Percentiles rank a stretch among this genome's conserved stretches.
phyloP scores from a whole-genome alignment of 805 yeast species.

The Kodamaea lidongshanica region DNA sequence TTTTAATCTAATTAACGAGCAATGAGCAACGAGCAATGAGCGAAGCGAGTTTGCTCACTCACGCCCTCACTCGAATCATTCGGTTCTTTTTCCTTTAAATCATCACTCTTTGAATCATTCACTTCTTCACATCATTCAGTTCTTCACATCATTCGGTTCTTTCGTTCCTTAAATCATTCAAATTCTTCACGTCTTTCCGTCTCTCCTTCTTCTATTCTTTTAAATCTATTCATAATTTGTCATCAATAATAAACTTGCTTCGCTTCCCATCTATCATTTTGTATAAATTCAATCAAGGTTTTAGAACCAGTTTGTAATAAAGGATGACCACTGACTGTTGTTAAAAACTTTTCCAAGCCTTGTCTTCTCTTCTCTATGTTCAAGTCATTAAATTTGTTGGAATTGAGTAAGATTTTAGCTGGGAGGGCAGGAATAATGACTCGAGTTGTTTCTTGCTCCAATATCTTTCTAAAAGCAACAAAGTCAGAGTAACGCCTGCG shows the following conservation, averaged over 20 bases:
- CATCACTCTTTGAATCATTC: no score
- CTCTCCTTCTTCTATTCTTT: no score
- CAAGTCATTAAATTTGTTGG: constrained; percentile 71
- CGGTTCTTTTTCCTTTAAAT: no score
- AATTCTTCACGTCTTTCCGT: no score
- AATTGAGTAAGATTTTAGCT: constrained; percentile 67
- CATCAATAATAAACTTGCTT: constrained; percentile 15
- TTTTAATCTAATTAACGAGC: no score
- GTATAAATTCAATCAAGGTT: constrained; percentile 75
- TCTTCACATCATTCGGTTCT: no score
- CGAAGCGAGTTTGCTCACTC: no score
- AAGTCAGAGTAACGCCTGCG: constrained; percentile 89
- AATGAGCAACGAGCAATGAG: no score
- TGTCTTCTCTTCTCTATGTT: constrained; percentile 77
- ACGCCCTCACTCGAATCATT: no score
- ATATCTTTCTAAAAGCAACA: constrained; percentile 66
- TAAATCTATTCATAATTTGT: no score
- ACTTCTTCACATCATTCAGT: no score
- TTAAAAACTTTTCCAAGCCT: constrained; percentile 76
- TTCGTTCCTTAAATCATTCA: no score
- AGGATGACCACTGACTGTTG: constrained; percentile 87
- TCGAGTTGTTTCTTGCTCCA: constrained; percentile 69
- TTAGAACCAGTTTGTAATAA: constrained; percentile 80
- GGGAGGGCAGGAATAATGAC: constrained; percentile 86
- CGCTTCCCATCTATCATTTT: constrained; percentile 72